Evolutionary conservation across 1,284 basidiomycete genomes (phyloP).

Genomic region (Ustilago curta): DNA sequence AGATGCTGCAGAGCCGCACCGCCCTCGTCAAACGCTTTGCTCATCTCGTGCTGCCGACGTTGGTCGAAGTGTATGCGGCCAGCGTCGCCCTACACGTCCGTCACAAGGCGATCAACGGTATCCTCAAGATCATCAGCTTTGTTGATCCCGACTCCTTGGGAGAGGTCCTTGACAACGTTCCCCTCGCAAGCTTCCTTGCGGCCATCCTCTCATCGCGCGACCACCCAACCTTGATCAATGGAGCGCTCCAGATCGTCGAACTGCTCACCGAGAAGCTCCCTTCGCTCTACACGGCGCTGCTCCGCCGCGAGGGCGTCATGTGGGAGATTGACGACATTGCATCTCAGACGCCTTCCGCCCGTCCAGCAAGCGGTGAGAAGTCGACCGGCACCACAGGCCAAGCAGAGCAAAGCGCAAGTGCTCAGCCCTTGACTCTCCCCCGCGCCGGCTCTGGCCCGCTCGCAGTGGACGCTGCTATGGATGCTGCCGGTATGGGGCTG

Average conservation of each 20-base stretch:
- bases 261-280: constrained; percentile 62
- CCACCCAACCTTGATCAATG: constrained; percentile 49
- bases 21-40: constrained; percentile 62
- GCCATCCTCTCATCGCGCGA: constrained; percentile 64
- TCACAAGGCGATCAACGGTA: constrained; percentile 58
- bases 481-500: constrained; percentile 18
- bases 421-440: constrained; percentile 26
- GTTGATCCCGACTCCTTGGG: constrained; percentile 57
- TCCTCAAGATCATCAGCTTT: constrained; percentile 66
- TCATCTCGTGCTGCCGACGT: constrained; percentile 63
- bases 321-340: constrained; percentile 67
- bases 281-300: constrained; percentile 56
- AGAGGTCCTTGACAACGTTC: constrained; percentile 59
- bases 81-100: constrained; percentile 60
- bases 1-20: constrained; percentile 57
- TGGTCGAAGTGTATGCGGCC: constrained; percentile 66
- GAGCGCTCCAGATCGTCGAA: constrained; percentile 68
- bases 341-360: constrained; percentile 69
- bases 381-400: constrained; percentile 77
- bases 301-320: constrained; percentile 65
- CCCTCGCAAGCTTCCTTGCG: constrained; percentile 65
- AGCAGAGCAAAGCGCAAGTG: constrained; percentile 73
- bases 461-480: constrained; percentile 14
- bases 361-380: constrained; percentile 81
- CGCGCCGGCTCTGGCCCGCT: constrained; percentile 14